phyloP scores from a whole-genome alignment of 176 grass and related monocot genomes.

The Puccinellia tenuiflora region DNA sequence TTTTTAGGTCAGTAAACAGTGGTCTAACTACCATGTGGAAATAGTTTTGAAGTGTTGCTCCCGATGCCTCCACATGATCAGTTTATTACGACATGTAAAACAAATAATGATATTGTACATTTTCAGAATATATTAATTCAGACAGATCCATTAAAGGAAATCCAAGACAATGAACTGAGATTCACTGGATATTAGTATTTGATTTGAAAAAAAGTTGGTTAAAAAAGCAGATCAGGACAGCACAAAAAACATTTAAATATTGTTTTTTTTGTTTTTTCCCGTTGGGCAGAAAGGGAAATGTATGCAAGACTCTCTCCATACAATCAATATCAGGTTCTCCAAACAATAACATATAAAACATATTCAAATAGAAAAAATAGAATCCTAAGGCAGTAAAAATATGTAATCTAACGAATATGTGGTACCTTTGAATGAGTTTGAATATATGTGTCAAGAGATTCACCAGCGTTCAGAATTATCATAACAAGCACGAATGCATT shows the following conservation, averaged over 20 bases:
- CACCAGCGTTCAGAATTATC: background rate
- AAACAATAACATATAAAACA: background rate
- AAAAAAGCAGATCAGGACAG: background rate
- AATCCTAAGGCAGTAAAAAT: background rate
- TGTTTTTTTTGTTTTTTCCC: background rate
- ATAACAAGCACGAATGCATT: background rate
- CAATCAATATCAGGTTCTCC: background rate
- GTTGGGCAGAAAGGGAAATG: background rate
- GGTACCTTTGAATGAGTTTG: background rate
- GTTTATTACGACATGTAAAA: background rate
- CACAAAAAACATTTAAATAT: background rate
- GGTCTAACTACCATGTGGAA: background rate
- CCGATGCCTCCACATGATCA: background rate
- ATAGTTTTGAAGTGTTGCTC: background rate
- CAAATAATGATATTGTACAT: background rate
- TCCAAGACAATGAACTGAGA: too few relatives aligned
- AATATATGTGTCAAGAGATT: background rate
- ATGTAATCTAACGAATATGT: background rate
- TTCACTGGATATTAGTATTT: background rate
- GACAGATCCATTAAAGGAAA: too few relatives aligned
- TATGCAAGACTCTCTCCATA: background rate
- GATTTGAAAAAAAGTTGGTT: background rate
- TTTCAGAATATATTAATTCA: background rate
- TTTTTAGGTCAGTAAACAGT: background rate
- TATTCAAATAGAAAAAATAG: background rate